Percentiles rank a stretch among this genome's conserved stretches.
Conservation (phyloP, 345 rosid species). For the Populus nigra region DNA sequence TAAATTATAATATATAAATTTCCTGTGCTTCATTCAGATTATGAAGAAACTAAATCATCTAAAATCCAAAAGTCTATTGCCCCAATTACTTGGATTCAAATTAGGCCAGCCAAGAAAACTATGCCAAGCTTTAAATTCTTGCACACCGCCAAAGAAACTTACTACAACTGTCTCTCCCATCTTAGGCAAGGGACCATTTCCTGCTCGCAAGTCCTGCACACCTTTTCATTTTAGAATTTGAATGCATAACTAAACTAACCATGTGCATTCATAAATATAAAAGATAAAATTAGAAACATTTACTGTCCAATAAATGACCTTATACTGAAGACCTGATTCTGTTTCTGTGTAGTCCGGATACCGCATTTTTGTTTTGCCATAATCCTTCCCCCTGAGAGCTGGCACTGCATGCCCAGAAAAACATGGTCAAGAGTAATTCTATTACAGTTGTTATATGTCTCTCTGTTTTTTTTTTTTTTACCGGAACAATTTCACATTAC, state of each 20-base stretch:
- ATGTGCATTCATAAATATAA: not conserved
- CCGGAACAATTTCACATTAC: constrained; percentile 1
- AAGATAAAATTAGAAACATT: constrained; percentile 1
- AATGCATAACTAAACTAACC: constrained; percentile 10
- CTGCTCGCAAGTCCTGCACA: constrained; percentile 78
- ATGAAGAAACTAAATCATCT: too few relatives aligned
- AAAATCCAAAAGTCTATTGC: too few relatives aligned
- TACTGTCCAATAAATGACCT: constrained; percentile 44
- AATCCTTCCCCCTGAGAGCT: constrained; percentile 88
- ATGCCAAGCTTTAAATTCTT: not conserved
- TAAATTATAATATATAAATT: not conserved
- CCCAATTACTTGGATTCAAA: too few relatives aligned
- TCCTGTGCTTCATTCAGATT: too few relatives aligned
- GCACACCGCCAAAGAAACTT: constrained; percentile 22
- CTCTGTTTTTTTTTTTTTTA: not conserved
- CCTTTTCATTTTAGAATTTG: constrained; percentile 20
- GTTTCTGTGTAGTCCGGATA: constrained; percentile 85
- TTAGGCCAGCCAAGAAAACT: not conserved
- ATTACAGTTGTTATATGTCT: not conserved
- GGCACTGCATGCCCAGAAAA: constrained; percentile 59
- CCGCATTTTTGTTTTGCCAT: constrained; percentile 86
- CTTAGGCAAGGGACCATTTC: constrained; percentile 77
- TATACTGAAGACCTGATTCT: constrained; percentile 86
- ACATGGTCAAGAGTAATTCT: constrained; percentile 8
- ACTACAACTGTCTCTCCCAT: constrained; percentile 83